A percentile compares a stretch with the other conserved stretches of the same genome.
phyloP scores from a whole-genome alignment of 1,139 yeast genomes.

The Candida sp. region DNA sequence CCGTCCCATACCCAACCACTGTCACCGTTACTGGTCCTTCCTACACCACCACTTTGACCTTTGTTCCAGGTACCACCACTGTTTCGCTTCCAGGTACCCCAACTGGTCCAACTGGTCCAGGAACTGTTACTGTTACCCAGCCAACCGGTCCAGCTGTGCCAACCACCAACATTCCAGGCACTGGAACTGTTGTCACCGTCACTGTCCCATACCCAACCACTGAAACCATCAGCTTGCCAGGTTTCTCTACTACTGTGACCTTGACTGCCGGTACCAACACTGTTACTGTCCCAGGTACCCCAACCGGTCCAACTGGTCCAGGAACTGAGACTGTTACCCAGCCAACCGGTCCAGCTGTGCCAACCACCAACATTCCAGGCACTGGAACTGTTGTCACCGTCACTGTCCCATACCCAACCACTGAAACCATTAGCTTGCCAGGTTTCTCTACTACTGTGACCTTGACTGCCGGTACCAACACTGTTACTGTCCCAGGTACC shows the following conservation, averaged over 20 bases:
- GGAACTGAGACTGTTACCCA: not conserved
- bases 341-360: not conserved
- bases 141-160: slow-evolving; percentile 1
- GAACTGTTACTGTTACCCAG: not conserved
- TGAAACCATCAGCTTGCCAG: not conserved
- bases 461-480: slow-evolving; percentile 3
- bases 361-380: not conserved
- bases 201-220: slow-evolving; percentile 1
- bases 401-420: slow-evolving; percentile 1
- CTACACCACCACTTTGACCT: slow-evolving; percentile 1
- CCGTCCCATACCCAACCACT: slow-evolving; percentile 1
- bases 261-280: slow-evolving; percentile 1
- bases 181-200: slow-evolving; percentile 1
- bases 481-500: not conserved
- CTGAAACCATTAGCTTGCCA: not conserved
- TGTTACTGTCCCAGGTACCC: not conserved
- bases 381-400: slow-evolving; percentile 1
- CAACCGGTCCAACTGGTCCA: not conserved
- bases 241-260: not conserved
- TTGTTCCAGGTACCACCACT: not conserved
- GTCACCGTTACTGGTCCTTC: slow-evolving; percentile 2
- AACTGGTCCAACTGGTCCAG: not conserved
- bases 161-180: not conserved
- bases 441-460: slow-evolving; percentile 1
- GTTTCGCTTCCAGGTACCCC: not conserved